Evolutionary conservation across 441 rosid genomes (phyloP), one percentile per base, ranked within the genome.

Genomic region (Arabidopsis hybrid): DNA sequence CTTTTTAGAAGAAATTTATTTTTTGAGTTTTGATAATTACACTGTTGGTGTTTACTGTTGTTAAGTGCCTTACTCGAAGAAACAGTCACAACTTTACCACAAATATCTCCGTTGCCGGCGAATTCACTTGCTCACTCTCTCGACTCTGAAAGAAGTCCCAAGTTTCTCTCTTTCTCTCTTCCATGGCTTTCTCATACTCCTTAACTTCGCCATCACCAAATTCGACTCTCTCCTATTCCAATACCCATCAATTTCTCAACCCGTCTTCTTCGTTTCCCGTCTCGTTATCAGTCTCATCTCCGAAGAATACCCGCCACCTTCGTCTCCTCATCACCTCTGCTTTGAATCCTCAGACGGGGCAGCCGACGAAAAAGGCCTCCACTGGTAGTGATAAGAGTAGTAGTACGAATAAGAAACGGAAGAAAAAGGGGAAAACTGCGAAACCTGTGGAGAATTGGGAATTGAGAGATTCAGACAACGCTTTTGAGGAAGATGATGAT

Each of bases 291-390:
- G 46, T 78, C 53, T 65, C 45, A 8, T 79, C 50, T 26, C 78
- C 76, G 10, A 64, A 17, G 49, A 65, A 53, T 42, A 63, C 65
- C 7, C 60, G 43, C 29, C 83, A 52, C 51, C 82, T 75, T 58
- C 83, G 81, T 53, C 81, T 83, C 51, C 58, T 45, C 14, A 77
- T 80, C 74, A 45, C 76, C n/a, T 66, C 79, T 11, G 76, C 81
- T 6, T 72, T 83, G 14, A 87, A 84, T 73, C 87, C 96, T 8
- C 92, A 82, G 53, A 74, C 86, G 5, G 83, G 84, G 47, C 83
- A 60, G 72, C 79, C 83, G 3, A 79, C 80, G 71, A 83, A 85
- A 76, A 85, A 85, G 65, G 18, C 79, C 10, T 57, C 70, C 8
- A 78, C 72, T 43, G 47, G 49, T 17, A 50, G 75, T 39, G 34